phyloP scores from a whole-genome alignment of 1,284 basidiomycete genomes.

The Papiliotrema flavescens region DNA sequence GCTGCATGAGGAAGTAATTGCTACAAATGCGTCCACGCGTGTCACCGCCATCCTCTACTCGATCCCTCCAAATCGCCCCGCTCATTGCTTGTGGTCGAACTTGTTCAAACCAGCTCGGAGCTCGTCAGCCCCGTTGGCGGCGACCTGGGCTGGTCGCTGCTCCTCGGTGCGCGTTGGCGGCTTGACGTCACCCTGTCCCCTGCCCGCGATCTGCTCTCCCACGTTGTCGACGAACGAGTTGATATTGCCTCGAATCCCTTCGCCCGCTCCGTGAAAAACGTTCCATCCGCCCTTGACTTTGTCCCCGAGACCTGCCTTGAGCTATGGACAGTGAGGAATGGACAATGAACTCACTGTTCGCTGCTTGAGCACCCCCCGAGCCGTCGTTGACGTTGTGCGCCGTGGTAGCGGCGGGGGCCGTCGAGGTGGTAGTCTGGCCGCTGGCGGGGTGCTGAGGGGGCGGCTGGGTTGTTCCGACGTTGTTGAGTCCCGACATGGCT shows the following conservation, averaged over 20 bases:
- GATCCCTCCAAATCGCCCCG: too few species aligned
- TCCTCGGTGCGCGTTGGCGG: conserved; percentile 10
- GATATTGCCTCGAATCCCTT: conserved; percentile 32
- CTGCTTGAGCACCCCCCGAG: conserved; percentile 1
- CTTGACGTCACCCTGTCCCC: conserved; percentile 3
- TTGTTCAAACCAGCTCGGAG: conserved; percentile 17
- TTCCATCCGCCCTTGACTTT: conserved; percentile 27
- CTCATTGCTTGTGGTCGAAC: neutral
- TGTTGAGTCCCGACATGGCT: neutral
- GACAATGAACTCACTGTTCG: neutral
- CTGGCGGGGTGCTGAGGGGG: conserved; percentile 4
- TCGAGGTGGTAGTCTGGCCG: neutral
- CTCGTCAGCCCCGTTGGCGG: conserved; percentile 25
- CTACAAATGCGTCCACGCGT: too few species aligned
- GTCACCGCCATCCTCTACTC: too few species aligned
- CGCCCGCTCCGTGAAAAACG: conserved; percentile 27
- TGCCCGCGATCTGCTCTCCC: conserved; percentile 24
- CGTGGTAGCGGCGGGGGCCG: neutral
- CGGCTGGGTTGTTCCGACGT: neutral
- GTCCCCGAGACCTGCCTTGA: conserved; percentile 19
- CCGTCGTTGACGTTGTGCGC: conserved; percentile 3
- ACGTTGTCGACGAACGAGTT: conserved; percentile 29
- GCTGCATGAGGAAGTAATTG: too few species aligned
- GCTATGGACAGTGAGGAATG: neutral
- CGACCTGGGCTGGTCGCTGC: conserved; percentile 17